Conservation (phyloP, 2,329 filamentous ascomycete genomes). For the Aspergillus sp. region DNA sequence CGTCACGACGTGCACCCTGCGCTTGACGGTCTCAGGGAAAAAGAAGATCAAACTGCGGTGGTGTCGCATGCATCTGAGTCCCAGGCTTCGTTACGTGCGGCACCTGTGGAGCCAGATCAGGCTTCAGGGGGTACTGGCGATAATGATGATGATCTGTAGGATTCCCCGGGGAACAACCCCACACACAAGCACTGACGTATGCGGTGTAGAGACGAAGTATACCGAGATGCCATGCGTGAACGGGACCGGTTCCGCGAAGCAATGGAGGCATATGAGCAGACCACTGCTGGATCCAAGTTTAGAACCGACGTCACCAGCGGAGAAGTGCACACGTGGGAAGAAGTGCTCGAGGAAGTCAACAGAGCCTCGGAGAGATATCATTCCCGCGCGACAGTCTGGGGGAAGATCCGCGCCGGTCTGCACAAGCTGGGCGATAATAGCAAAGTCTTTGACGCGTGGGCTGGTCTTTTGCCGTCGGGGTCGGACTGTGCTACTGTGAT, state of each 20-base stretch:
- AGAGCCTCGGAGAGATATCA: not conserved
- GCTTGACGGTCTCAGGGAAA: not conserved
- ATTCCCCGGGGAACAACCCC: not conserved
- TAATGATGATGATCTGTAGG: not conserved
- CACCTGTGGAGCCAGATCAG: not conserved
- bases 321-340: not conserved
- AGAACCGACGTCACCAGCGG: not conserved
- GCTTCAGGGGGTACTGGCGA: not conserved
- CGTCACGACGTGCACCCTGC: not conserved
- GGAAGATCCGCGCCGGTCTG: not conserved
- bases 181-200: not conserved
- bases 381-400: not conserved
- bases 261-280: not conserved
- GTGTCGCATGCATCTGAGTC: not conserved
- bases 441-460: not conserved
- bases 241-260: not conserved
- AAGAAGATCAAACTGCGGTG: not conserved
- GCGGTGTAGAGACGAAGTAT: not conserved
- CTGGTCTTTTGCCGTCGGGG: not conserved
- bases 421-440: not conserved
- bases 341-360: not conserved
- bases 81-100: not conserved
- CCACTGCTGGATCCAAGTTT: not conserved
- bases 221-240: not conserved
- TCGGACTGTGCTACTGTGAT: not conserved